These are phyloP conservation scores for Fusarium tricinctum DNA, from an alignment of 2,329 filamentous ascomycete species.

Conservation along the genomic window DNA sequence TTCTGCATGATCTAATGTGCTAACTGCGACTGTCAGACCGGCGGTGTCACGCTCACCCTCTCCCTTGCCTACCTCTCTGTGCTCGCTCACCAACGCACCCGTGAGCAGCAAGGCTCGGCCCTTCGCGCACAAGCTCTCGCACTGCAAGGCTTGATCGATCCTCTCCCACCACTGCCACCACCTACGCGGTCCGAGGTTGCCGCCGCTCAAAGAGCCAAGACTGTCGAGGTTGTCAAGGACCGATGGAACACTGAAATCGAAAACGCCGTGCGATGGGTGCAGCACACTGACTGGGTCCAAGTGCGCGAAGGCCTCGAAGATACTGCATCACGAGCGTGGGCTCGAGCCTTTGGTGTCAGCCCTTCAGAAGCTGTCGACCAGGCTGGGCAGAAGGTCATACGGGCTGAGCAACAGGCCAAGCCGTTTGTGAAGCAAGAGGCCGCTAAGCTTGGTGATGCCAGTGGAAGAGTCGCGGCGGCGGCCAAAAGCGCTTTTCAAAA, in stretches of 20 bases:
- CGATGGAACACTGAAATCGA: conserved; percentile 83
- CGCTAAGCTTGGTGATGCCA: conserved; percentile 41
- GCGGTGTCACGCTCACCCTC: conserved; percentile 81
- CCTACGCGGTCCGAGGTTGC: conserved; percentile 66
- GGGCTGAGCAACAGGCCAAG: conserved; percentile 53
- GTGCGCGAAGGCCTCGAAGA: conserved; percentile 72
- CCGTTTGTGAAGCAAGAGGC: conserved; percentile 54
- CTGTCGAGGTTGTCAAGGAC: conserved; percentile 79
- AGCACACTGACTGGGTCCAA: conserved; percentile 75
- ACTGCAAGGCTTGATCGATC: conserved; percentile 66
- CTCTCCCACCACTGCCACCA: conserved; percentile 61
- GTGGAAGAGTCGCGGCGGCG: conserved; percentile 51
- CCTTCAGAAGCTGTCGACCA: conserved; percentile 50
- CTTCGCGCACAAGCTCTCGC: conserved; percentile 70
- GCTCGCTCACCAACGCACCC: conserved; percentile 77
- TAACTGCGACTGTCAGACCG: conserved; percentile 65
- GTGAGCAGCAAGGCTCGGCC: conserved; percentile 69
- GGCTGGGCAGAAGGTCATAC: conserved; percentile 51
- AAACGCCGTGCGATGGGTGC: conserved; percentile 74
- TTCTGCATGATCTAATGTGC: conserved; percentile 3
- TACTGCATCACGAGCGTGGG: conserved; percentile 62
- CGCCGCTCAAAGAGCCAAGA: conserved; percentile 65
- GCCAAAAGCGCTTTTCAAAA: conserved; percentile 55
- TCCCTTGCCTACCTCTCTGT: conserved; percentile 79
- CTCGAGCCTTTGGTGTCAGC: conserved; percentile 56